Percentiles rank a stretch among this genome's conserved stretches.
phyloP scores from a whole-genome alignment of 1,139 yeast genomes.

The Pichia sp. region DNA sequence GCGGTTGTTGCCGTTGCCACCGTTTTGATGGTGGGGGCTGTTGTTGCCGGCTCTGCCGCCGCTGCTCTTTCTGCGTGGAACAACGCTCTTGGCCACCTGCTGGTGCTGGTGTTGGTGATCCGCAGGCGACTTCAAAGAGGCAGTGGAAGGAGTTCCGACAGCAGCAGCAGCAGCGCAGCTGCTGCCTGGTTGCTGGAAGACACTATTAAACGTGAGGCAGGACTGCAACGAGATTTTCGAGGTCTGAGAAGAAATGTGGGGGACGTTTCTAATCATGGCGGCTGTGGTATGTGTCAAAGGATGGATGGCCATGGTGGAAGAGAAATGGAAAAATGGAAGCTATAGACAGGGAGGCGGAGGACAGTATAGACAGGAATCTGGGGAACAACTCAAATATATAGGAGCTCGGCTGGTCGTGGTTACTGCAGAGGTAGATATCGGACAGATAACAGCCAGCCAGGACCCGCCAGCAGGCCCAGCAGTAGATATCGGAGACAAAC shows the following conservation, averaged over 20 bases:
- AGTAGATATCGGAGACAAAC: constrained; percentile 4
- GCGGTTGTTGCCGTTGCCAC: not conserved
- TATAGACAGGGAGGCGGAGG: not conserved
- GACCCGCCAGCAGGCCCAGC: not conserved
- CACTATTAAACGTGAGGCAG: constrained; percentile 22
- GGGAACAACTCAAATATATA: not conserved
- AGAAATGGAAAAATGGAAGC: not conserved
- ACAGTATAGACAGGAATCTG: not conserved
- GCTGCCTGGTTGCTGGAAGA: constrained; percentile 20
- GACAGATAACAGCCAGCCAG: not conserved
- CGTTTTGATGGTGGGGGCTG: not conserved
- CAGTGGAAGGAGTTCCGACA: not conserved
- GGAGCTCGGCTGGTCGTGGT: not conserved
- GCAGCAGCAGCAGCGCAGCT: not conserved
- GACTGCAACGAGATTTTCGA: constrained; percentile 22
- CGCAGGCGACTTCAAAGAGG: not conserved
- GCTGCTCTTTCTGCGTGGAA: not conserved
- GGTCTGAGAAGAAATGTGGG: constrained; percentile 18
- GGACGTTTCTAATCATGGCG: constrained; percentile 24
- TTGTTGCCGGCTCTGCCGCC: not conserved
- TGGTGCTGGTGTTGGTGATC: constrained; percentile 1
- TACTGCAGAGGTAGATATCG: not conserved
- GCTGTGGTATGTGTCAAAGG: constrained; percentile 8
- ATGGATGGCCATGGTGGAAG: constrained; percentile 10
- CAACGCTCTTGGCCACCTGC: not conserved